Percentiles rank a stretch among this genome's conserved stretches.
phyloP scores from a whole-genome alignment of 208 protist species.

The Trypanosoma boissoni region DNA sequence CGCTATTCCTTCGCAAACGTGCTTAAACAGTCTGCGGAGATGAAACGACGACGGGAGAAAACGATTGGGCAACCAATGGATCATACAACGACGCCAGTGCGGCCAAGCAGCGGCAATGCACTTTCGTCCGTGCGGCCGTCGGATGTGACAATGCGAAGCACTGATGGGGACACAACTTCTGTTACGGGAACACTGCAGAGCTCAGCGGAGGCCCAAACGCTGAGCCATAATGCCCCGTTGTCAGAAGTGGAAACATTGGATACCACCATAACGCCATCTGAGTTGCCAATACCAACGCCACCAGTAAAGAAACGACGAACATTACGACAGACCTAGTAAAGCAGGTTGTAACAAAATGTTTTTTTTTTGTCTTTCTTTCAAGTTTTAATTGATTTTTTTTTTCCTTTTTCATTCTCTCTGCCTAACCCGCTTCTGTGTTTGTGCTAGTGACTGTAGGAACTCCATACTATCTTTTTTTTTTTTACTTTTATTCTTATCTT shows the following conservation, averaged over 20 bases:
- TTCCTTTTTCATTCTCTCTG: no score
- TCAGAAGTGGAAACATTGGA: constrained; percentile 5
- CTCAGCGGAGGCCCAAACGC: background rate
- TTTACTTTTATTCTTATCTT: no score
- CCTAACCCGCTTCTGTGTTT: no score
- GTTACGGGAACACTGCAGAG: background rate
- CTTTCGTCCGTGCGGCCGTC: background rate
- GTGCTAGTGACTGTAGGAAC: no score
- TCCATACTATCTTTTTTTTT: no score
- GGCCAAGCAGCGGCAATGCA: constrained; percentile 9
- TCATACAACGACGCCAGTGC: constrained; percentile 1
- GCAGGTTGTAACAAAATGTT: no score
- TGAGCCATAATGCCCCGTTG: background rate
- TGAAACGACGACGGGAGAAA: constrained; percentile 51
- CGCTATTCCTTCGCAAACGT: constrained; percentile 70
- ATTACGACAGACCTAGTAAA: constrained; percentile 65
- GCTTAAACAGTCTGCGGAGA: constrained; percentile 58
- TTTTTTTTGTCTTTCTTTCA: no score
- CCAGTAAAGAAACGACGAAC: constrained; percentile 81
- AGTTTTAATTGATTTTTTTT: no score
- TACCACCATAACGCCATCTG: background rate
- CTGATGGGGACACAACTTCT: background rate
- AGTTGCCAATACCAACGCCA: constrained; percentile 19
- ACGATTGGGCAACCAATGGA: constrained; percentile 25
- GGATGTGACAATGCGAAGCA: constrained; percentile 2